Base-by-base conservation (phyloP, 2,329 filamentous ascomycete species). In the Tolypocladium album region DNA sequence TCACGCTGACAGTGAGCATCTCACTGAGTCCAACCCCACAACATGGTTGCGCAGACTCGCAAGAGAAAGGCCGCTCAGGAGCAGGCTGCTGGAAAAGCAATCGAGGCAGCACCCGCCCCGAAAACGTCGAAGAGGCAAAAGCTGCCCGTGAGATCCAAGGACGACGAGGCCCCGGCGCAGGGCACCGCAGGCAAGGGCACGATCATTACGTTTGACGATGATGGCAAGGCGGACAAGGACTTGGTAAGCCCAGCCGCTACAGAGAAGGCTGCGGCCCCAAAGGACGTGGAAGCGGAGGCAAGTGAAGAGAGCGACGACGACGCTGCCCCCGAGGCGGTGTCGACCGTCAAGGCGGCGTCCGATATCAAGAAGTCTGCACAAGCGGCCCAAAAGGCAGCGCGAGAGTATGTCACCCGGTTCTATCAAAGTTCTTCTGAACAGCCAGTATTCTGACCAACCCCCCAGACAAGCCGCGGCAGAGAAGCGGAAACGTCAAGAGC, bases 311-410 rank as follows among this genome's bases (percentile, higher is more conserved):
- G 77, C 50, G 80, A 82, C 50, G 81, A 84, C 52, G 81, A 84
- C 58, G 82, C 80, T 56, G 82, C 82, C 0, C 82, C 82, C 11
- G 83, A 85, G 69, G 82, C 80, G 3, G 77, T 85, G n/a, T 84
- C 82, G 0, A 81, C 81, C 1, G 69, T 72, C 15, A 75, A 75
- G 56, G 80, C 77, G 3, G 81, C 80, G 1, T 75, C 73, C 17
- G 73, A 79, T 61, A 72, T 75, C 27, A 75, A 77, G 61, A 75
- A 79, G 64, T 76, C 77, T 3, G 74, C 76, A 1, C 75, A 79
- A 61, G 76, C 74, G 17, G 76, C 77, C 43, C 75, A 78, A 61
- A 79, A 79, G 61, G 80, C 78, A 27, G 78, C 77, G 8, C 77
- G 80, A 65, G 74, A 80, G 82, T 85, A 70, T 63, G 80, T 70